A percentile compares a stretch with the other conserved stretches of the same genome.
These are phyloP conservation scores for Leccinum variicolor DNA, from an alignment of 768 basidiomycete genomes.

Conservation along the genomic window DNA sequence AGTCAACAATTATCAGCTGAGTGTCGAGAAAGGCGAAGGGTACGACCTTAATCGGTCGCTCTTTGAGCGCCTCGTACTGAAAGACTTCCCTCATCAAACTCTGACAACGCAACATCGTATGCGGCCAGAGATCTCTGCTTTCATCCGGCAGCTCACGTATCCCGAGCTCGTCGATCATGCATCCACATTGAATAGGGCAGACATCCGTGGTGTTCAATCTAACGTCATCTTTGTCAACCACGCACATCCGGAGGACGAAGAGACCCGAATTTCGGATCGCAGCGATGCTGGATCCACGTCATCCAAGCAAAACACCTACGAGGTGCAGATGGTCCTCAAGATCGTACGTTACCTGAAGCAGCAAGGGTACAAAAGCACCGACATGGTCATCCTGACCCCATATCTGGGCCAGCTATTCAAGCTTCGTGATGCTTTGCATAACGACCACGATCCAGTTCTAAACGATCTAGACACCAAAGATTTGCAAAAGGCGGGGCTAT, in stretches of 20 bases:
- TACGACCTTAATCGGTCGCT: constrained; percentile 65
- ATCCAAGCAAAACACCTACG: constrained; percentile 62
- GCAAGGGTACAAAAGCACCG: constrained; percentile 61
- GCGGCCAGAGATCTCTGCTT: constrained; percentile 69
- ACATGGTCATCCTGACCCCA: constrained; percentile 65
- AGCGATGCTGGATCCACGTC: constrained; percentile 44
- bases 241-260: constrained; percentile 51
- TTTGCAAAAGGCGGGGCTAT: constrained; percentile 53
- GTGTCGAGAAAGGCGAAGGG: constrained; percentile 68
- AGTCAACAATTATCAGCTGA: constrained; percentile 61
- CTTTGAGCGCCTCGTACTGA: constrained; percentile 65
- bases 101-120: constrained; percentile 64
- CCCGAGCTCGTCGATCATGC: constrained; percentile 62
- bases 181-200: constrained; percentile 44
- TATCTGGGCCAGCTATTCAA: constrained; percentile 63
- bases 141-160: constrained; percentile 63
- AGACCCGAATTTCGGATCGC: constrained; percentile 39
- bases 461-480: constrained; percentile 63
- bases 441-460: constrained; percentile 53
- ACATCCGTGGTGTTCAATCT: constrained; percentile 52
- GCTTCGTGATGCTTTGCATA: constrained; percentile 43
- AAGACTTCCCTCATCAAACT: constrained; percentile 58
- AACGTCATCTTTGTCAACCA: constrained; percentile 67
- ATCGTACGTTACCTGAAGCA: constrained; percentile 65
- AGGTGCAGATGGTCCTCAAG: constrained; percentile 62